A percentile compares a stretch with the other conserved stretches of the same genome.
Evolutionary conservation across 2,329 filamentous ascomycete genomes (phyloP).

Genomic region (Byssothecium circinans): DNA sequence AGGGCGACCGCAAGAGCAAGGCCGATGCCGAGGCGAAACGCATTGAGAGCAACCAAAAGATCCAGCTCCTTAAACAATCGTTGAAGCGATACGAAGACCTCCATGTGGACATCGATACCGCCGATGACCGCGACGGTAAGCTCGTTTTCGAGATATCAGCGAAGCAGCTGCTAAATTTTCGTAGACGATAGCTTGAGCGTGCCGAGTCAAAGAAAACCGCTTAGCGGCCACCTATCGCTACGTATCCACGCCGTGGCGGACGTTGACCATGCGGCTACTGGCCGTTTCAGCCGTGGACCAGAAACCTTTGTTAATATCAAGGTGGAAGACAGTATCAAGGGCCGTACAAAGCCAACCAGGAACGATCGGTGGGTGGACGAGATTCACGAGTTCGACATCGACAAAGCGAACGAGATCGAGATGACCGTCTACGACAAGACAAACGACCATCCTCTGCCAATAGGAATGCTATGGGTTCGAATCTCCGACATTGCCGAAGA

Average conservation of each 20-base stretch:
- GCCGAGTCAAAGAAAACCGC: slow-evolving; percentile 91
- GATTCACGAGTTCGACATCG: slow-evolving; percentile 87
- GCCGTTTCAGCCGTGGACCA: slow-evolving; percentile 82
- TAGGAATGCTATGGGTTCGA: slow-evolving; percentile 92
- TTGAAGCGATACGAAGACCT: slow-evolving; percentile 96
- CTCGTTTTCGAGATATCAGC: slow-evolving; percentile 3
- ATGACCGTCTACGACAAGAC: slow-evolving; percentile 97
- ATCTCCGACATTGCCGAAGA: slow-evolving; percentile 98
- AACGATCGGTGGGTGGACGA: slow-evolving; percentile 93
- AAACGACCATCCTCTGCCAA: slow-evolving; percentile 82
- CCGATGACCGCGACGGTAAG: slow-evolving; percentile 79
- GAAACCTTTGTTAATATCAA: slow-evolving; percentile 97
- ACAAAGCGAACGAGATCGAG: slow-evolving; percentile 98
- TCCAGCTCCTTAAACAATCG: slow-evolving; percentile 90
- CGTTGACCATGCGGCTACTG: slow-evolving; percentile 84
- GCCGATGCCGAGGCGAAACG: slow-evolving; percentile 86
- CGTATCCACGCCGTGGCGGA: slow-evolving; percentile 87
- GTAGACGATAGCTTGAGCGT: slow-evolving; percentile 94
- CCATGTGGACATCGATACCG: slow-evolving; percentile 84
- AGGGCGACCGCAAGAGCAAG: slow-evolving; percentile 94
- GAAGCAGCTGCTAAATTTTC: slow-evolving; percentile 28
- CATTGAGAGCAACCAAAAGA: slow-evolving; percentile 97
- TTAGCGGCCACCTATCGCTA: slow-evolving; percentile 86
- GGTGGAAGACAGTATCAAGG: slow-evolving; percentile 90
- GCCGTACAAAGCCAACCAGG: slow-evolving; percentile 79